phyloP scores from a whole-genome alignment of 2,329 filamentous ascomycete genomes.

The Botrytis sinoallii region DNA sequence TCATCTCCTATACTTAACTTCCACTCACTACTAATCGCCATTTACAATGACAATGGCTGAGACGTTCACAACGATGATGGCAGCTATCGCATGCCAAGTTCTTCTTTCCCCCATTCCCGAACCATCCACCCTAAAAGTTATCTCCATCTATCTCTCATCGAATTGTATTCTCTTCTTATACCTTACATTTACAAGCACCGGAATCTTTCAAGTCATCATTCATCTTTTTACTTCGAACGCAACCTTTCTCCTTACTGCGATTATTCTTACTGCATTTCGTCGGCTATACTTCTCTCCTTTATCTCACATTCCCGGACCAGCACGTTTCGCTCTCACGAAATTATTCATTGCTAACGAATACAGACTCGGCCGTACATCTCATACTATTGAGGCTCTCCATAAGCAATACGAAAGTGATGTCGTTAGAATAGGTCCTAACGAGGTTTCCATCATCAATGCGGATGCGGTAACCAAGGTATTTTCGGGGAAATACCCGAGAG shows the following conservation, averaged over 20 bases:
- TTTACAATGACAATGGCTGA: background rate
- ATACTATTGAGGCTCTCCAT: slow-evolving; percentile 27
- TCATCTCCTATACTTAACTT: background rate
- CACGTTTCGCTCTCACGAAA: slow-evolving; percentile 30
- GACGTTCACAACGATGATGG: background rate
- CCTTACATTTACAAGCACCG: background rate
- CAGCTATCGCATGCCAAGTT: background rate
- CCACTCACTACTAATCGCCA: too few species aligned
- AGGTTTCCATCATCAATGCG: slow-evolving; percentile 35
- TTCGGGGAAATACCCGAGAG: slow-evolving; percentile 24
- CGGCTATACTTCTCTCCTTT: slow-evolving; percentile 28
- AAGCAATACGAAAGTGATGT: slow-evolving; percentile 31
- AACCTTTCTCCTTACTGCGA: slow-evolving; percentile 17
- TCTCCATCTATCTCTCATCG: background rate
- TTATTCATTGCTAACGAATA: slow-evolving; percentile 26
- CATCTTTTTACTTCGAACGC: slow-evolving; percentile 1
- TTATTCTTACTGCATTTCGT: slow-evolving; percentile 19
- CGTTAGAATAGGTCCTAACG: slow-evolving; percentile 24
- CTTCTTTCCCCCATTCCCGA: background rate
- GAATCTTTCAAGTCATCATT: background rate
- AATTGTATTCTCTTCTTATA: background rate
- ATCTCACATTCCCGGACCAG: slow-evolving; percentile 31
- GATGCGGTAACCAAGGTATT: slow-evolving; percentile 24
- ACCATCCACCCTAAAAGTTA: background rate
- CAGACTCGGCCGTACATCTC: slow-evolving; percentile 19